These are phyloP conservation scores for Blastobotrys proliferans DNA, from an alignment of 1,139 yeast genomes.

Conservation along the genomic window DNA sequence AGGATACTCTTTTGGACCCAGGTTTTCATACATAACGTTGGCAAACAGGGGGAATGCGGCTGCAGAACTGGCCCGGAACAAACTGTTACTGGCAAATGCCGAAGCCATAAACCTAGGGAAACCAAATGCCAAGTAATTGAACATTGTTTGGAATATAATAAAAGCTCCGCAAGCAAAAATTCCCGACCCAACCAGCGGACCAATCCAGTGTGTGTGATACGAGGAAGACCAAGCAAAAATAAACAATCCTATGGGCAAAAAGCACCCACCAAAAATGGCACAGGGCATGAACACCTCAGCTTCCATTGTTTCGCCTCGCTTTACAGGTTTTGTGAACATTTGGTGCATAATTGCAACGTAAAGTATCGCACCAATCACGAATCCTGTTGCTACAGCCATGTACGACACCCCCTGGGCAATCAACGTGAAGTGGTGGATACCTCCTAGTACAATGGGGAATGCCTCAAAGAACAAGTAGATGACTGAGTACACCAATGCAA, in stretches of 20 bases:
- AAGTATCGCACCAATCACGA: constrained; percentile 23
- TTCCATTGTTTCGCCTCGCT: constrained; percentile 30
- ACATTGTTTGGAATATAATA: constrained; percentile 66
- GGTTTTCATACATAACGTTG: constrained; percentile 44
- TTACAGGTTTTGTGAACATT: constrained; percentile 11
- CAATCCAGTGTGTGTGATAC: constrained; percentile 65
- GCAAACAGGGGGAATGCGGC: constrained; percentile 64
- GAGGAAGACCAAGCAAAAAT: constrained; percentile 57
- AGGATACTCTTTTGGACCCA: constrained; percentile 44
- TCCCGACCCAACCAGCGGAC: constrained; percentile 79
- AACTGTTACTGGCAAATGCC: constrained; percentile 55
- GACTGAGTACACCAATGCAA: constrained; percentile 50
- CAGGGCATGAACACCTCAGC: constrained; percentile 35
- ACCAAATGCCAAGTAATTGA: constrained; percentile 65
- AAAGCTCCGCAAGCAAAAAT: constrained; percentile 75
- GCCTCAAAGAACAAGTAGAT: constrained; percentile 58
- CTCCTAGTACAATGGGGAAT: constrained; percentile 50
- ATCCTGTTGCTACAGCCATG: constrained; percentile 44
- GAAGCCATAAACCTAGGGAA: constrained; percentile 70
- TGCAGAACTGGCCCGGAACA: constrained; percentile 51
- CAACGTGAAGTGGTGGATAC: constrained; percentile 43
- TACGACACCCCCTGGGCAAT: constrained; percentile 48
- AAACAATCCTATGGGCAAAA: constrained; percentile 46
- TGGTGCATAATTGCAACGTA: constrained; percentile 11
- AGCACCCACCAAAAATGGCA: constrained; percentile 49